phyloP scores from a whole-genome alignment of 371 early-diverging fungal genomes.

The Aphelidium insulamus region DNA sequence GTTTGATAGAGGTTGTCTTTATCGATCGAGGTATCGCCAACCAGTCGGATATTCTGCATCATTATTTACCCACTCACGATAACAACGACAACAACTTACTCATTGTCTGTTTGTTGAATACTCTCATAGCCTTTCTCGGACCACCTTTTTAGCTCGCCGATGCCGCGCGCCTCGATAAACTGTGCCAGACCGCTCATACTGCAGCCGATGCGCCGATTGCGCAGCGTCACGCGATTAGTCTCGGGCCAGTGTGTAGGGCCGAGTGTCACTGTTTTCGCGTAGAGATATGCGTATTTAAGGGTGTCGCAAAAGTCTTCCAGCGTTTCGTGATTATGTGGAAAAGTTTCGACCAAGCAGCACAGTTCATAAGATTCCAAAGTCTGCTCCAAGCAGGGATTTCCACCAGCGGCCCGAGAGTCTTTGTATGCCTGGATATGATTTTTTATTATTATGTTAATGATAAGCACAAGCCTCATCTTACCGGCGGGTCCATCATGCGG shows the following conservation, averaged over 20 bases:
- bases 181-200: constrained; percentile 14
- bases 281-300: constrained; percentile 11
- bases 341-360: constrained; percentile 15
- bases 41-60: constrained; percentile 8
- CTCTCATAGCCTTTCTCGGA: constrained; percentile 10
- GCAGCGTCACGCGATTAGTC: constrained; percentile 13
- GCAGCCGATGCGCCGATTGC: constrained; percentile 15
- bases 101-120: constrained; percentile 6
- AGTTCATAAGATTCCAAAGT: constrained; percentile 15
- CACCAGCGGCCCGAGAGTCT: constrained; percentile 11
- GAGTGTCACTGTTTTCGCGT: constrained; percentile 16
- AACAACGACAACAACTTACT: background rate
- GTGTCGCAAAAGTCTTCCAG: constrained; percentile 13
- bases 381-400: constrained; percentile 18
- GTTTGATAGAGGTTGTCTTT: constrained; percentile 15
- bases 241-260: constrained; percentile 13
- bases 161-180: constrained; percentile 10
- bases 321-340: constrained; percentile 9
- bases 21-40: constrained; percentile 12
- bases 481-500: constrained; percentile 9
- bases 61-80: too few relatives aligned
- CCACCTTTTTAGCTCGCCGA: constrained; percentile 7
- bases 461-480: background rate
- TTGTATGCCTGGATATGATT: constrained; percentile 1
- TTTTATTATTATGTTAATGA: background rate